Conservation (phyloP, 306 rosid genomes). For the Dicorynia guianensis region DNA sequence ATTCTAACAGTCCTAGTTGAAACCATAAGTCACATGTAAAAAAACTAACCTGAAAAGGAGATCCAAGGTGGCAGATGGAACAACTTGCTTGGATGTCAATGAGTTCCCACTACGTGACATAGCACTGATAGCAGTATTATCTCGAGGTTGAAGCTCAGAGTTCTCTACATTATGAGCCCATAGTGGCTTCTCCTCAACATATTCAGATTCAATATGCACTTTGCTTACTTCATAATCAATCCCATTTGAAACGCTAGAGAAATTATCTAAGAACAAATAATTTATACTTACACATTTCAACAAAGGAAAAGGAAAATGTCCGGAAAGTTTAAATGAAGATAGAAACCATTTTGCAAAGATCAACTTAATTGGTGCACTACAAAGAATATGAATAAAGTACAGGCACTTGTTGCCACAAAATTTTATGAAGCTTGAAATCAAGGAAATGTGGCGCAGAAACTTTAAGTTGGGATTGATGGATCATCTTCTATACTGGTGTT, state of each 20-base stretch:
- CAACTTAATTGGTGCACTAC: constrained; percentile 4
- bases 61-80: constrained; percentile 42
- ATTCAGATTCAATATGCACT: constrained; percentile 40
- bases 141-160: constrained; percentile 41
- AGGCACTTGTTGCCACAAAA: constrained; percentile 14
- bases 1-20: constrained; percentile 18
- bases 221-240: constrained; percentile 45
- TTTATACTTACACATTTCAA: constrained; percentile 41
- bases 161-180: constrained; percentile 26
- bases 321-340: constrained; percentile 25
- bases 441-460: constrained; percentile 13
- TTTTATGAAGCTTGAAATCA: constrained; percentile 27
- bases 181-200: constrained; percentile 42
- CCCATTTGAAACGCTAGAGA: constrained; percentile 43
- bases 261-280: constrained; percentile 56
- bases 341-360: constrained; percentile 19
- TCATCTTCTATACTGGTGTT: constrained; percentile 15
- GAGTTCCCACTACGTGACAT: constrained; percentile 39
- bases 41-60: constrained; percentile 57
- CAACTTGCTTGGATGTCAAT: constrained; percentile 44
- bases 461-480: constrained; percentile 17
- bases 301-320: constrained; percentile 28
- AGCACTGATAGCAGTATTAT: constrained; percentile 20
- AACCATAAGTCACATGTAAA: neutral
- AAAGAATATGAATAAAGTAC: constrained; percentile 16